Evolutionary conservation across 495 filamentous ascomycete species (phyloP).

Genomic region (Penicillium subrubescens): DNA sequence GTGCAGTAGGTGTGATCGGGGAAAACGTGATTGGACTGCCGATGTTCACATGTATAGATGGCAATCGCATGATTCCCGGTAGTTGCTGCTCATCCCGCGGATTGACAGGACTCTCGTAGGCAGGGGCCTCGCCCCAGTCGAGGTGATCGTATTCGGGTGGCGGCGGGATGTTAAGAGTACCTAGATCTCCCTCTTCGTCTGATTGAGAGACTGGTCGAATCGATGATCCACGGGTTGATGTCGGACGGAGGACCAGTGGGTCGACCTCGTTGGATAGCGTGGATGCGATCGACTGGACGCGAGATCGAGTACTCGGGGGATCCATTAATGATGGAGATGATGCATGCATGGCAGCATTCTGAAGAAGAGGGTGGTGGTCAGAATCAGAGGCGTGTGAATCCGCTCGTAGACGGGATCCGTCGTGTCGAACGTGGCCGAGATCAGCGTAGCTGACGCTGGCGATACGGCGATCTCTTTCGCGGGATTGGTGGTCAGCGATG

Average conservation of each 20-base stretch:
- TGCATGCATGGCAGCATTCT: slow-evolving; percentile 58
- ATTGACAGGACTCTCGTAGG: slow-evolving; percentile 40
- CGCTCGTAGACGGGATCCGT: slow-evolving; percentile 83
- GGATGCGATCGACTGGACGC: slow-evolving; percentile 37
- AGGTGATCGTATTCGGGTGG: slow-evolving; percentile 48
- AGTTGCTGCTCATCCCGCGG: slow-evolving; percentile 24
- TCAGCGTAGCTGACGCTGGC: slow-evolving; percentile 85
- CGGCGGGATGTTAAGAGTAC: slow-evolving; percentile 39
- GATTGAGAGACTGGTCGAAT: slow-evolving; percentile 21
- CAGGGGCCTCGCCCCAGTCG: slow-evolving; percentile 54
- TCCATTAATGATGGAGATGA: slow-evolving; percentile 30
- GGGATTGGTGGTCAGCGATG: slow-evolving; percentile 67
- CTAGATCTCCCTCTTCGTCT: slow-evolving; percentile 41
- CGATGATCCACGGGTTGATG: slow-evolving; percentile 26
- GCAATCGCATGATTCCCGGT: slow-evolving; percentile 31
- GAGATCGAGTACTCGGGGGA: slow-evolving; percentile 32
- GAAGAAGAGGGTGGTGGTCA: slow-evolving; percentile 72
- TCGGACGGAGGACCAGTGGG: slow-evolving; percentile 24
- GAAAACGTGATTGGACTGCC: slow-evolving; percentile 37
- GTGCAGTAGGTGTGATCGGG: slow-evolving; percentile 32
- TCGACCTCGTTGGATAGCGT: slow-evolving; percentile 41
- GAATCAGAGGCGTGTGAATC: slow-evolving; percentile 67
- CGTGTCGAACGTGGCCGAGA: slow-evolving; percentile 82
- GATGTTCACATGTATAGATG: slow-evolving; percentile 46
- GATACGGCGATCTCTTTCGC: slow-evolving; percentile 72